A percentile compares a stretch with the other conserved stretches of the same genome.
phyloP scores from a whole-genome alignment of 2,329 filamentous ascomycete genomes.

The Endocalyx cinctus region DNA sequence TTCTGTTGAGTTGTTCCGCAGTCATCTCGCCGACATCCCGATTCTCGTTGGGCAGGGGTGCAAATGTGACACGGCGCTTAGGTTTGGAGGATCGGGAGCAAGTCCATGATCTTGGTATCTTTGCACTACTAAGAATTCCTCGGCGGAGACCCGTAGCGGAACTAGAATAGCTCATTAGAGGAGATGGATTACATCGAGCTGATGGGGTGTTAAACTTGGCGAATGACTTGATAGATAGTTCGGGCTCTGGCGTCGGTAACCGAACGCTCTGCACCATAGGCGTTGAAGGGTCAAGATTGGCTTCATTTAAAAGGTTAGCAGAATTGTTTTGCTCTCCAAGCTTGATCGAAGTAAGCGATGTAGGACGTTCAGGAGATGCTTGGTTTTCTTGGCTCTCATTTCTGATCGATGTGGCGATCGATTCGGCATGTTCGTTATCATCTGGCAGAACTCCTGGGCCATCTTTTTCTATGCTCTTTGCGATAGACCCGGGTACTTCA shows the following conservation, averaged over 20 bases:
- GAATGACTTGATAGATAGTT: slow-evolving; percentile 47
- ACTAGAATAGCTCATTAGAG: slow-evolving; percentile 3
- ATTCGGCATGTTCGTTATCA: no score
- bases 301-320: no score
- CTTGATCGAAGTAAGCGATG: no score
- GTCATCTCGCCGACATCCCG: slow-evolving; percentile 15
- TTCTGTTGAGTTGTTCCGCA: slow-evolving; percentile 9
- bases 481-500: slow-evolving; percentile 6
- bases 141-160: slow-evolving; percentile 8
- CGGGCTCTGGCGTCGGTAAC: slow-evolving; percentile 40
- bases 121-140: slow-evolving; percentile 17
- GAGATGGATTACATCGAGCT: no score
- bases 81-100: slow-evolving; percentile 11
- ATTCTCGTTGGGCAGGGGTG: slow-evolving; percentile 21
- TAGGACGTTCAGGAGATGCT: no score
- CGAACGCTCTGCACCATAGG: slow-evolving; percentile 24
- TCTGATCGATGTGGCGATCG: no score
- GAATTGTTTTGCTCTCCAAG: no score
- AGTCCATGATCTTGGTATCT: slow-evolving; percentile 10
- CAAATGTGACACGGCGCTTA: slow-evolving; percentile 31
- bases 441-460: background rate
- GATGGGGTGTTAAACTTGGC: slow-evolving; percentile 48
- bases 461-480: background rate
- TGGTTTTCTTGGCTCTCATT: no score
- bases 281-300: slow-evolving; percentile 11